Base-by-base conservation (phyloP, 192 early-diverging fungal species). In the Mortierella antarctica region DNA sequence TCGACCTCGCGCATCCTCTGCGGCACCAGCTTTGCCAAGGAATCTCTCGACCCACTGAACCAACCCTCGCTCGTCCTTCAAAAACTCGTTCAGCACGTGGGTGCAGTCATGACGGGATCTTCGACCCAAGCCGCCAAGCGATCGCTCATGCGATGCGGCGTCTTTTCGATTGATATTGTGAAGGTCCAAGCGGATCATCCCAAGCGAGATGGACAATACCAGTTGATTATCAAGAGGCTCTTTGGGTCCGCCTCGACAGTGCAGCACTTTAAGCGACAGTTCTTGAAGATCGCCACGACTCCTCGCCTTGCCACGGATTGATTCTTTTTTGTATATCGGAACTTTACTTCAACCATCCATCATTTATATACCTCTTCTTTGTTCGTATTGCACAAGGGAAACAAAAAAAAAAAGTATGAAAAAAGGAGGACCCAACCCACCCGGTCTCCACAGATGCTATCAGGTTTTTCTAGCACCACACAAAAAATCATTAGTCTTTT, bases 141-240 rank as follows among this genome's bases (percentile, higher is more conserved):
- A 9, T 54, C 18, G 23, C 48, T 12, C 0, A 42, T 39, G 7
- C 64, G 77, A 0, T 80, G 58, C 23, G 77, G 77, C 4, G 77
- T 80, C 6, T 80, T 80, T 47, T 80, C 77, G 10, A 71, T 80
- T 12, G 77, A 80, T 18, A 80, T 80, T 64, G 65, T 80, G 21
- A 50, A 39, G 11, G 17, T 14, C 13, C 50, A 52, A 7, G 17
- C 7, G 4, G 65, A 45, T 21, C 39, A 13, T 10, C 48, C 21
- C 20, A 20, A 17, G 40, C 53, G 61, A 0, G 58, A 47, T 39
- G 62, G 55, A 51, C 62, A 64, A 47, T 56, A 58, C 59, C 15
- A 48, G 5, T 31, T 80, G 53, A 54, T 72, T 13, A 58, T 80
- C 60, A 80, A 80, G 52, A 65, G 77, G 13, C 48, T 80, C 12